Evolutionary conservation across 78 protist genomes (phyloP).

Genomic region (Dictyostelium capitatum): DNA sequence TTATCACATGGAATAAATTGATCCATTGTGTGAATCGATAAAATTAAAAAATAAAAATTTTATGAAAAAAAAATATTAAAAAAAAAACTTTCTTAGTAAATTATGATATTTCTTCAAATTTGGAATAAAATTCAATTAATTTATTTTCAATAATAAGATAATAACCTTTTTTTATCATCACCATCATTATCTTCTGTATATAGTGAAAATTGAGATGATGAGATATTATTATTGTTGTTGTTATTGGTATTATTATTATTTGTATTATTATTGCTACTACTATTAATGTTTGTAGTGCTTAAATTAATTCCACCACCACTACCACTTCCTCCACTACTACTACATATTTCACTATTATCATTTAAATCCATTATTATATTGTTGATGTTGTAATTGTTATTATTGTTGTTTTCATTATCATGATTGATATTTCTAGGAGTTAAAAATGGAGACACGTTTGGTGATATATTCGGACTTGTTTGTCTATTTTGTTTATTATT

Average conservation of each 20-base stretch:
- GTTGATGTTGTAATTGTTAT: not conserved
- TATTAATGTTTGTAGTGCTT: no score
- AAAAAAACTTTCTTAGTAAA: no score
- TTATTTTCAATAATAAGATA: not conserved
- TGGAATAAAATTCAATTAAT: no score
- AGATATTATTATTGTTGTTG: not conserved
- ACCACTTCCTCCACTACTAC: not conserved
- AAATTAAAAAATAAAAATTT: no score
- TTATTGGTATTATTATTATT: not conserved
- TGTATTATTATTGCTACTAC: not conserved
- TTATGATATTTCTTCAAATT: no score
- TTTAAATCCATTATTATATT: no score
- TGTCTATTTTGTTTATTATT: not conserved
- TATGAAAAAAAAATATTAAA: no score
- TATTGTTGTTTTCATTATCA: not conserved
- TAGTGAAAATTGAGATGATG: not conserved
- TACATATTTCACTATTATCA: no score
- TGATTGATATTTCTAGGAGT: not conserved
- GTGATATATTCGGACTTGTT: not conserved
- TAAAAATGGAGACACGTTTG: slow-evolving; percentile 6
- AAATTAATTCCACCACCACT: not conserved
- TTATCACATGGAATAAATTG: no score
- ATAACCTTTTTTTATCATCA: slow-evolving; percentile 1
- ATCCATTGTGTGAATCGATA: no score
- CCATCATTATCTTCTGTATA: not conserved